Conservation (phyloP, 179 eudicot species). For the Spinacia oleracea region DNA sequence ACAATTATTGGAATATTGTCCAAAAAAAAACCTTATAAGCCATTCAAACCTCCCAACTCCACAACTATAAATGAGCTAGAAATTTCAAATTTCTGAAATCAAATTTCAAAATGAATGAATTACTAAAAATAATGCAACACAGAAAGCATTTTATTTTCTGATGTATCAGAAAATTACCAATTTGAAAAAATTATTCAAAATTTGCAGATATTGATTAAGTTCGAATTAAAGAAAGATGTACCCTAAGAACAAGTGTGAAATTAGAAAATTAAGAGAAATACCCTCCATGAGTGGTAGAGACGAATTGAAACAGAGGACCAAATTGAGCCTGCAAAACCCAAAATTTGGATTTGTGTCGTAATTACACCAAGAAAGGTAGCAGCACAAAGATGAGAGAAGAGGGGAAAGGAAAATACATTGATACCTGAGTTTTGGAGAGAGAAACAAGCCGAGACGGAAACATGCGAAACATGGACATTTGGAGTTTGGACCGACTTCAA, state of each 20-base stretch:
- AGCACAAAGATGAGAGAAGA: background rate
- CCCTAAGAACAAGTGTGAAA: background rate
- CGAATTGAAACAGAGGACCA: constrained; percentile 22
- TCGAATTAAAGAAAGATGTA: background rate
- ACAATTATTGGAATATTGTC: too few relatives aligned
- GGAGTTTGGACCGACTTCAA: background rate
- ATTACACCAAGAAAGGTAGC: too few relatives aligned
- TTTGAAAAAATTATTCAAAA: background rate
- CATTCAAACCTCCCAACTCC: background rate
- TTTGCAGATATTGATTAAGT: background rate
- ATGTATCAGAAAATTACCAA: background rate
- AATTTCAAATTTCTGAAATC: background rate
- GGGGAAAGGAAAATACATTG: background rate
- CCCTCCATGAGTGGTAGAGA: constrained; percentile 42
- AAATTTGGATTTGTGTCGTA: background rate
- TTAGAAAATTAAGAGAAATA: constrained; percentile 19
- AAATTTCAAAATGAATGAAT: background rate
- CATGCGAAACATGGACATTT: constrained; percentile 23
- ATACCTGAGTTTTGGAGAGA: constrained; percentile 25
- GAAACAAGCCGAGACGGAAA: constrained; percentile 22
- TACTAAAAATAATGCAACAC: background rate
- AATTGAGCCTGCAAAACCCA: constrained; percentile 27
- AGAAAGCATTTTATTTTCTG: background rate
- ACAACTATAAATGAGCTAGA: background rate
- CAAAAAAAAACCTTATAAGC: background rate